Base-by-base conservation (phyloP, 2,329 filamentous ascomycete species). In the Epichloe sibirici region DNA sequence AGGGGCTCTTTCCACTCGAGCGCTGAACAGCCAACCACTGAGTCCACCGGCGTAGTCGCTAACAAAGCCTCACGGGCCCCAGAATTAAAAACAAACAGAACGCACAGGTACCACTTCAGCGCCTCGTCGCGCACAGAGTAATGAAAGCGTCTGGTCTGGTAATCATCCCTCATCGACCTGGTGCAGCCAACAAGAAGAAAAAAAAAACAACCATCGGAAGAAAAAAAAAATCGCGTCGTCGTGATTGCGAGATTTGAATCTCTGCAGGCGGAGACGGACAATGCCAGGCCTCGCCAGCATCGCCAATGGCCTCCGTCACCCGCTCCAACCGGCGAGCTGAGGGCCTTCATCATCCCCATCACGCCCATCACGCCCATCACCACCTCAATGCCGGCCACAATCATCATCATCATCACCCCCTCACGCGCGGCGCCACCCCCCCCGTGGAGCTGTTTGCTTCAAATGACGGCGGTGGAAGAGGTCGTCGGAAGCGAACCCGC, bases 301-400 rank as follows among this genome's bases (percentile, higher is more conserved):
- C 63, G 62, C 65, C 70, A 68, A 77, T 77, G 74, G 74, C 74
- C 62, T 75, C 74, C 61, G 65, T 71, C 66, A 75, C 74, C 62
- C 74, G 74, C 68, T 75, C 74, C 63, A 70, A 68, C 61, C 66
- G 71, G 66, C 72, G 73, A 69, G 67, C 69, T 70, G 74, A 76
- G 62, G 71, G 68, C 62, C 69, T 70, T 56, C 64, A 67, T 58
- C 62, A 63, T 57, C 52, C 57, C 56, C 58, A 57, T 58, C 55
- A 52, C 54, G 51, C 55, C 50, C 58, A 55, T 59, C 56, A 57
- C 55, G 51, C 55, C 50, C 58, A 55, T 59, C 56, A 57, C 55
- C 52, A 56, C 58, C 55, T 57, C 62, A 59, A 64, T 60, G 60
- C 59, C 61, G 55, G 59, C 59, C 58, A 58, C 55, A 52, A 53